Base-by-base conservation (phyloP, 2,329 filamentous ascomycete species). In the Apiospora kogelbergensis region DNA sequence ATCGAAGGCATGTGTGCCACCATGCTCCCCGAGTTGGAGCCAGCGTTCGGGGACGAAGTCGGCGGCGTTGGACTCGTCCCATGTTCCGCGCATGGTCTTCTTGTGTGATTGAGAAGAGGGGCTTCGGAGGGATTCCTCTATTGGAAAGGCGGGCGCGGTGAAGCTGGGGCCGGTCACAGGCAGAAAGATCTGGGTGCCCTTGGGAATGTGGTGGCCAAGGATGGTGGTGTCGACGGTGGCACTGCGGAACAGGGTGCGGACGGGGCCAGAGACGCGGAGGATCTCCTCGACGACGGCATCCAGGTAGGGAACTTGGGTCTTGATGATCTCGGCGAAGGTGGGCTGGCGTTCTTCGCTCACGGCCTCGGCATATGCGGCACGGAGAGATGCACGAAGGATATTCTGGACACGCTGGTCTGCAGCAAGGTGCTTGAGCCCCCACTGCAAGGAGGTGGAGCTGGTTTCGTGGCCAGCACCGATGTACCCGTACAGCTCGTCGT, bases 11-110 rank as follows among this genome's bases (percentile, higher is more conserved):
- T 64, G 48, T 9, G n/a, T 17, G 22, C 60, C 41, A 17, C 60
- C 41, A 17, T 57, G 46, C 1, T 45, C 70, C 20, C 68, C 69
- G 15, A 4, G 10, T 41, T 48, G 64, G 17, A 72, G 41, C 70
- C 70, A 72, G 4, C 70, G 70, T 65, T 72, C 69, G 20, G 70
- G 70, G 2, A 60, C 20, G 63, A 72, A 72, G 1, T 13, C 53
- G 17, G 40, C 37, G 17, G 68, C 67, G 48, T 68, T 44, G 20
- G 37, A 0, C 15, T 64, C 53, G 40, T 71, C 70, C 70, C 70
- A 72, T 26, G 46, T 13, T 37, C 67, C 46, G 7, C 68, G 65
- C 26, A 48, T 40, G 24, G 57, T 26, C 24, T 65, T 64, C 30
- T 67, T 64, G 46, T 68, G 67, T 3, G 68, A 41, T 65, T 63